Evolutionary conservation across 2,329 filamentous ascomycete species (phyloP).

Genomic region (Aspergillus tanneri): DNA sequence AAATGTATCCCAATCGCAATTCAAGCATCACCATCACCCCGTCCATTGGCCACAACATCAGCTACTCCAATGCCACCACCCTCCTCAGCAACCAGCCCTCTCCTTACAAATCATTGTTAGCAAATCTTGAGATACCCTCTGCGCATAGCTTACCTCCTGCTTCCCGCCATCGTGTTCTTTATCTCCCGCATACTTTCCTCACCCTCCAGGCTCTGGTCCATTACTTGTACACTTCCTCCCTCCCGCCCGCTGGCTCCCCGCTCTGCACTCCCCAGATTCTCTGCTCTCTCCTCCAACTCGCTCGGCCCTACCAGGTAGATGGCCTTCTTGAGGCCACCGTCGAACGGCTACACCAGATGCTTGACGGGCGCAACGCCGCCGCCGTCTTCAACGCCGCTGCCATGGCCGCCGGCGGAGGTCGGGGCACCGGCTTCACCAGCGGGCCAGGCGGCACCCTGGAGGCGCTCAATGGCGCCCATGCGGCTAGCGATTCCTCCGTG

Average conservation of each 20-base stretch:
- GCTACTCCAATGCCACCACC: constrained; percentile 45
- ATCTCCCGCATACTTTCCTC: constrained; percentile 86
- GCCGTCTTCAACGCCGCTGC: constrained; percentile 98
- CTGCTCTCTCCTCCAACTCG: constrained; percentile 90
- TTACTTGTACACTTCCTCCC: constrained; percentile 87
- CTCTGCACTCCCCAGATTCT: constrained; percentile 93
- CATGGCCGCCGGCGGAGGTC: constrained; percentile 92
- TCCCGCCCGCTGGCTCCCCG: constrained; percentile 71
- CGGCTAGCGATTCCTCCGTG: constrained; percentile 22
- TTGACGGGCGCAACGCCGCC: constrained; percentile 91
- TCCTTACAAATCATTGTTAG: constrained; percentile 35
- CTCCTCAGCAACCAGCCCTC: constrained; percentile 36
- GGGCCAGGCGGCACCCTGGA: constrained; percentile 49
- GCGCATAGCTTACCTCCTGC: constrained; percentile 54
- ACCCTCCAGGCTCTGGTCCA: constrained; percentile 89
- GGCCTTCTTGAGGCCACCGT: constrained; percentile 90
- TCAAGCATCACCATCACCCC: constrained; percentile 84
- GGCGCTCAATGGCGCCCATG: constrained; percentile 41
- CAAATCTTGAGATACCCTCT: constrained; percentile 54
- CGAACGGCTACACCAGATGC: constrained; percentile 80
- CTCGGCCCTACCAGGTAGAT: constrained; percentile 88
- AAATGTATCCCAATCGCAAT: constrained; percentile 63
- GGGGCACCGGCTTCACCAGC: constrained; percentile 70
- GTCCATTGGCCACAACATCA: constrained; percentile 43
- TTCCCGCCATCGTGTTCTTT: constrained; percentile 78